Evolutionary conservation across 192 early-diverging fungal genomes (phyloP).

Genomic region (Obelidium mucronatum): DNA sequence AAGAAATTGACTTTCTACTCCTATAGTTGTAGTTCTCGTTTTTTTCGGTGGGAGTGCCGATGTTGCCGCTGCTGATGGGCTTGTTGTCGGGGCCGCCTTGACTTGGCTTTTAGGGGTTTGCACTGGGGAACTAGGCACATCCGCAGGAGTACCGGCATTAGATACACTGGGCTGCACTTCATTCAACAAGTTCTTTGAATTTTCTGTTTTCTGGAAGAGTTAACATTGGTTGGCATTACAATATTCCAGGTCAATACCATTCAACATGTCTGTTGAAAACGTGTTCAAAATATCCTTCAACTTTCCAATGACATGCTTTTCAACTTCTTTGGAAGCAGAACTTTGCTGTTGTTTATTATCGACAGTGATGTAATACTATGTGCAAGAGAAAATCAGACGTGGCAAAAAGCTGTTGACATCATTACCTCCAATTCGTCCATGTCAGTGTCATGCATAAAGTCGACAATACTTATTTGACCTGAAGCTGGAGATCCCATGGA

Average conservation of each 20-base stretch:
- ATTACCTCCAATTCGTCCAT: slow-evolving; percentile 78
- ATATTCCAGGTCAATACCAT: slow-evolving; percentile 47
- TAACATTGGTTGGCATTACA: not conserved
- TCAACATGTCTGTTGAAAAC: slow-evolving; percentile 76
- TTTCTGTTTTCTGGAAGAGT: slow-evolving; percentile 7
- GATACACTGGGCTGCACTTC: not conserved
- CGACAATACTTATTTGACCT: slow-evolving; percentile 84
- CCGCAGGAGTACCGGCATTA: not conserved
- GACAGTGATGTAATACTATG: not conserved
- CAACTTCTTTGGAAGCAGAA: not conserved
- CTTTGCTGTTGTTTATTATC: slow-evolving; percentile 17
- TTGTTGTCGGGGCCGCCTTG: slow-evolving; percentile 41
- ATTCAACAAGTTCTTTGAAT: slow-evolving; percentile 17
- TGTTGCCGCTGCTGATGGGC: slow-evolving; percentile 36
- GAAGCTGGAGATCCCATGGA: slow-evolving; percentile 62
- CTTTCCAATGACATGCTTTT: not conserved
- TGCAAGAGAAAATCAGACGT: not conserved
- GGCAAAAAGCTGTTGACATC: not conserved
- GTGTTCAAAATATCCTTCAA: slow-evolving; percentile 51
- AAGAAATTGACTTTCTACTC: slow-evolving; percentile 81
- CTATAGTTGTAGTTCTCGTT: slow-evolving; percentile 61
- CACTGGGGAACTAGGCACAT: too few species aligned
- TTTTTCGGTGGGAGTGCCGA: slow-evolving; percentile 50
- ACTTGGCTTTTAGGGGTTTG: not conserved
- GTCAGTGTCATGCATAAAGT: slow-evolving; percentile 89